Evolutionary conservation across 768 basidiomycete genomes (phyloP), one percentile per base, ranked within the genome.

Genomic region (Russula abietina): DNA sequence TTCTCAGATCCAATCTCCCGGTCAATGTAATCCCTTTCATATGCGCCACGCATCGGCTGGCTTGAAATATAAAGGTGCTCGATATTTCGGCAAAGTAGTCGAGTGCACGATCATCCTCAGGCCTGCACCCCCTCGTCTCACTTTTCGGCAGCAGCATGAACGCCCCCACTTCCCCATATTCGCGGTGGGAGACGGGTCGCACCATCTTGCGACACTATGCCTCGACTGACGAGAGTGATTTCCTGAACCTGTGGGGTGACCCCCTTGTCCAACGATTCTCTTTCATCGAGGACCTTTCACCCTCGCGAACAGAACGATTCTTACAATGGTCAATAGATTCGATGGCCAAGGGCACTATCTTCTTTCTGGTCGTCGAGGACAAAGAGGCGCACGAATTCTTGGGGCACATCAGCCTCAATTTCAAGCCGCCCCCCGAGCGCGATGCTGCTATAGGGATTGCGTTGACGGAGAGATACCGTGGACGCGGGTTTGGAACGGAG

Each of bases 401-500:
- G 36, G 76, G 77, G 24, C 69, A 73, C 16, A 67, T 73, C 43
- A 68, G 69, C 46, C 36, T 77, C 26, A 68, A 64, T 54, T 68
- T 72, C 7, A 64, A 54, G 24, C 65, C 71, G 26, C 69, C 70
- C 7, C 66, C 66, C 65, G 68, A 75, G 39, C 69, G 73, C 63
- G 70, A 75, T 58, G 74, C 74, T 55, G 63, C 65, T 32, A 71
- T 75, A 36, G 71, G 73, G 2, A 71, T 77, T 53, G 73, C 71
- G 46, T 65, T 77, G 17, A 54, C 50, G 11, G 68, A 69, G 2
- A 41, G 69, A 57, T 75, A 74, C 56, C 78, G 79, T 76, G 68
- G 71, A 14, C 70, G 72, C 19, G 79, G 79, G 0, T 80, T 75
- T 57, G 79, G 79, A 3, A 74, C 70, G 36, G 78, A 80, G 55